These are phyloP conservation scores for Xylaria telfairii DNA, from an alignment of 495 filamentous ascomycete species.

Conservation along the genomic window DNA sequence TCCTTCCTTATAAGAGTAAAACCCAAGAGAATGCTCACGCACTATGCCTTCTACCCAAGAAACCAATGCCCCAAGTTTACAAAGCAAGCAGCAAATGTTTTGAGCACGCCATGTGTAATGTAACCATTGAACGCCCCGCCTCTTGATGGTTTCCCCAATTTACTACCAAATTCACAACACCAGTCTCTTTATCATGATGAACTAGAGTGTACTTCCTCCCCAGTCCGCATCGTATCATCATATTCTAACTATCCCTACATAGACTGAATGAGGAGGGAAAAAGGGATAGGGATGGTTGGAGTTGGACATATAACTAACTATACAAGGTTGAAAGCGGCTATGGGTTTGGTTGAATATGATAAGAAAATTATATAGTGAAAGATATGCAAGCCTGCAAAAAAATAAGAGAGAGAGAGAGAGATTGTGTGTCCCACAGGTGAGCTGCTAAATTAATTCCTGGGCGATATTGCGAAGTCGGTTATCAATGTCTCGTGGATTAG, in stretches of 20 bases:
- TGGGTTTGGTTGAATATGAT: neutral
- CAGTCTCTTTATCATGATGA: slow-evolving; percentile 5
- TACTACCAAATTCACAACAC: neutral
- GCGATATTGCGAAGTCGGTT: slow-evolving; percentile 21
- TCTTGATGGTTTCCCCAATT: neutral
- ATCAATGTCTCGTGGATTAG: slow-evolving; percentile 29
- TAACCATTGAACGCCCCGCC: neutral
- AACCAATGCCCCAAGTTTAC: neutral
- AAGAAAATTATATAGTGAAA: neutral
- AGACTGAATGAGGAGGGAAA: neutral
- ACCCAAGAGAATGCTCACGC: neutral
- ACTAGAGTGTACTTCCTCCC: neutral
- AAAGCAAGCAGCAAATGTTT: neutral
- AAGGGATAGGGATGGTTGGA: neutral
- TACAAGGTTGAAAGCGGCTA: neutral
- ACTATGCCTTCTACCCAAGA: slow-evolving; percentile 5
- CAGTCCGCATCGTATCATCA: neutral
- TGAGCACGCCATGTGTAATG: neutral
- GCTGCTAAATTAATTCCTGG: slow-evolving; percentile 16
- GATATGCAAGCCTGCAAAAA: neutral
- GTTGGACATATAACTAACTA: slow-evolving; percentile 4
- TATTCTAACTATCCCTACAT: neutral
- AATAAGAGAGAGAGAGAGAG: too few relatives aligned
- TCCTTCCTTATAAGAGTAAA: neutral
- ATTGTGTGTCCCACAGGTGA: neutral